Base-by-base conservation (phyloP, 2,329 filamentous ascomycete genomes). In the Akanthomyces dipterigenus region DNA sequence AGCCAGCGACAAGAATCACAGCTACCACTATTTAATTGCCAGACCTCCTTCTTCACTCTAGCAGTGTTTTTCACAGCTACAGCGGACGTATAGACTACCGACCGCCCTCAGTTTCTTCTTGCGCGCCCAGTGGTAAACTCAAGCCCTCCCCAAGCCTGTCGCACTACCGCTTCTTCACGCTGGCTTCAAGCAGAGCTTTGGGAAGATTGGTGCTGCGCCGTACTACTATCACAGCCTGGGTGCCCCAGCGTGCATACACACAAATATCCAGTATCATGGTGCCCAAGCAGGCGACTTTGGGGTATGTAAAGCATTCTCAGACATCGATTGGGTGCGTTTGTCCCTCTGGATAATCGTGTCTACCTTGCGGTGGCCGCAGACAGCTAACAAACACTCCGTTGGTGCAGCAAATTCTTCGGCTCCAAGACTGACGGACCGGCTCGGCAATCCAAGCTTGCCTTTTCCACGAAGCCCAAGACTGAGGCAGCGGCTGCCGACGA, bases 221-320 rank as follows among this genome's bases (percentile, higher is more conserved):
- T 31, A 56, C 28, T 18, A 31, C n/a, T 18, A 38, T 38, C 11
- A 9, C 42, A 34, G 40, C 46, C 42, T 54, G 28, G 22, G 48
- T 42, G 49, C 49, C 55, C 14, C 58, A n/a, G 24, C 38, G 38
- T 28, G 40, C 58, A 24, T 49, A 54, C 26, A 14, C 57, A 20
- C 28, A 12, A 8, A 28, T 0, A 9, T 4, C 40, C 9, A 57
- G 63, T 58, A 60, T 67, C 66, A 80, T 80, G 77, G 77, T 79
- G 67, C 77, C 77, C 48, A 92, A 90, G 73, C 91, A 96, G 77
- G 86, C 89, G 69, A 96, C 90, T 64, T 78, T 96, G 74, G 90
- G 90, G 92, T 96, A 95, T 78, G 91, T 93, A 65, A 88, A 85
- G 76, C 78, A 86, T 69, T 81, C 82, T 65, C 90, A 93, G 79